phyloP scores from a whole-genome alignment of 2,329 filamentous ascomycete species.

The Trichophyton schoenleinii region DNA sequence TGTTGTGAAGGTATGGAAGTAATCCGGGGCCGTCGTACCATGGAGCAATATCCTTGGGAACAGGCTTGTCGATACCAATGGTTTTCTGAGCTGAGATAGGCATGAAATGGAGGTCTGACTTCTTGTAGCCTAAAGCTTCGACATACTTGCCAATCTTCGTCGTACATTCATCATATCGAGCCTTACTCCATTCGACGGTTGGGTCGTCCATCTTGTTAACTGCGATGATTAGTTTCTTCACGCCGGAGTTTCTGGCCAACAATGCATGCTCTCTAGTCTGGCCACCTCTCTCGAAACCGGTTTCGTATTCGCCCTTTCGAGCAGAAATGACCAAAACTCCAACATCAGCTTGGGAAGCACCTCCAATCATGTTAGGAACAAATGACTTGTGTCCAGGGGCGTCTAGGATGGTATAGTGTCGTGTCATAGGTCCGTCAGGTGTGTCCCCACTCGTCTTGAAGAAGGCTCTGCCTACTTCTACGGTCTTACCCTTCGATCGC shows the following conservation, averaged over 20 bases:
- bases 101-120: constrained; percentile 90
- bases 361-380: constrained; percentile 96
- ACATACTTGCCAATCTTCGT: constrained; percentile 78
- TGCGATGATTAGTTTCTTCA: constrained; percentile 86
- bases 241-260: constrained; percentile 93
- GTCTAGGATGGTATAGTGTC: constrained; percentile 90
- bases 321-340: constrained; percentile 93
- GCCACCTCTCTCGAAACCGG: constrained; percentile 90
- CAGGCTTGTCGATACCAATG: constrained; percentile 74
- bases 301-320: constrained; percentile 97
- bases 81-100: constrained; percentile 84
- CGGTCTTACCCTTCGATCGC: constrained; percentile 89
- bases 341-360: constrained; percentile 83
- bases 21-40: constrained; percentile 88
- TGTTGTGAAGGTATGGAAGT: constrained; percentile 87
- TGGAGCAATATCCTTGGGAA: constrained; percentile 60
- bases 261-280: constrained; percentile 97
- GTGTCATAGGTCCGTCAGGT: constrained; percentile 52
- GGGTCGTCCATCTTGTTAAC: constrained; percentile 99
- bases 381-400: constrained; percentile 97
- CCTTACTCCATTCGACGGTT: constrained; percentile 91
- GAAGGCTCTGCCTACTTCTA: constrained; percentile 89
- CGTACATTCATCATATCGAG: constrained; percentile 84
- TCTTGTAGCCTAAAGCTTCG: constrained; percentile 89
- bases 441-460: constrained; percentile 59